Conservation (phyloP, 2,329 filamentous ascomycete genomes). For the Atkinsonella hypoxylon region DNA sequence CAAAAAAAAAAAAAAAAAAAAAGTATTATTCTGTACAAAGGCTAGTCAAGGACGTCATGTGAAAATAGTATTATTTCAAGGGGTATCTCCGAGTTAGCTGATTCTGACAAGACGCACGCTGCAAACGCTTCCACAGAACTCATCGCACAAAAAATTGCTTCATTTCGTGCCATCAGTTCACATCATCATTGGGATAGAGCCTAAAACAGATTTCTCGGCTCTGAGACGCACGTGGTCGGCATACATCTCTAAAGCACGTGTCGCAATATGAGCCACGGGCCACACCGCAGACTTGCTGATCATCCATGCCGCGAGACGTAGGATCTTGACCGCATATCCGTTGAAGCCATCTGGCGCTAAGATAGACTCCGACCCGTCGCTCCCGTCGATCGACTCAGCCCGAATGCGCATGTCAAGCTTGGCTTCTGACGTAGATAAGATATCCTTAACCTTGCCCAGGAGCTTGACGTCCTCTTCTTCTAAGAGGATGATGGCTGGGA, state of each 20-base stretch:
- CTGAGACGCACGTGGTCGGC: slow-evolving; percentile 38
- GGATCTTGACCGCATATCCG: slow-evolving; percentile 74
- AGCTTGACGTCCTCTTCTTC: slow-evolving; percentile 87
- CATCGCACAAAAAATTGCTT: not conserved
- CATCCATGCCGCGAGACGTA: slow-evolving; percentile 76
- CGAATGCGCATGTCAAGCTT: slow-evolving; percentile 48
- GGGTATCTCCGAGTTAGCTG: not conserved
- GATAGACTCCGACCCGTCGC: slow-evolving; percentile 39
- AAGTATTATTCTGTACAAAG: too few relatives aligned
- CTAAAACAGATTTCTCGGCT: slow-evolving; percentile 38
- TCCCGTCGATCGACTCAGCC: slow-evolving; percentile 27
- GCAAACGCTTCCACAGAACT: not conserved
- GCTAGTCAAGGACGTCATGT: not conserved
- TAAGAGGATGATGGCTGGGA: slow-evolving; percentile 79
- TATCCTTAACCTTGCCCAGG: slow-evolving; percentile 67
- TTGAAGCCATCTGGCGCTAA: slow-evolving; percentile 47
- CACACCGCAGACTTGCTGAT: slow-evolving; percentile 83
- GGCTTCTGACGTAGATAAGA: slow-evolving; percentile 63
- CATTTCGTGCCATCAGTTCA: not conserved
- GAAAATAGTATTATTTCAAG: not conserved
- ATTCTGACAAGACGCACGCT: not conserved
- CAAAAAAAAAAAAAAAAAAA: not conserved
- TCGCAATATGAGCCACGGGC: slow-evolving; percentile 54
- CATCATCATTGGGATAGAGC: slow-evolving; percentile 6
- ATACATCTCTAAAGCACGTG: slow-evolving; percentile 42